phyloP scores from a whole-genome alignment of 768 basidiomycete species.

The Rhizopogon rudus region DNA sequence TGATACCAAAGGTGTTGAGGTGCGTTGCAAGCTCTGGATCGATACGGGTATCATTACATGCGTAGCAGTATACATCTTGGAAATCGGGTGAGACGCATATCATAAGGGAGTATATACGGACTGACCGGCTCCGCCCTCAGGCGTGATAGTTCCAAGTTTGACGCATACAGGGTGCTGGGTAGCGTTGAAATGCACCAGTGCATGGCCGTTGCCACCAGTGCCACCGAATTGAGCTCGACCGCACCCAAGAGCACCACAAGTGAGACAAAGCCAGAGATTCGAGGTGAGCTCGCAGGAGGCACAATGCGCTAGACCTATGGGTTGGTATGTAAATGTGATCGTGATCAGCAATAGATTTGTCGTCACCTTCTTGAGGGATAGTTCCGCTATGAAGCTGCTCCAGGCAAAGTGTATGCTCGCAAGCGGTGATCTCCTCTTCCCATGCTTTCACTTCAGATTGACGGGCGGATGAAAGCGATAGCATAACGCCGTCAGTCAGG shows the following conservation, averaged over 20 bases:
- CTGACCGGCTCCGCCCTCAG: slow-evolving; percentile 86
- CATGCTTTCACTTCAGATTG: slow-evolving; percentile 95
- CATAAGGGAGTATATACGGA: neutral
- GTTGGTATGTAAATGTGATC: neutral
- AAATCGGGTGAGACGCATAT: neutral
- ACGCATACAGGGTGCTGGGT: slow-evolving; percentile 80
- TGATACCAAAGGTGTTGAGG: slow-evolving; percentile 81
- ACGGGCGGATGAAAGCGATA: slow-evolving; percentile 81
- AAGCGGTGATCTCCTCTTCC: slow-evolving; percentile 90
- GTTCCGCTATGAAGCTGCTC: slow-evolving; percentile 34
- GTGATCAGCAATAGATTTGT: neutral
- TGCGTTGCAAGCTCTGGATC: slow-evolving; percentile 75
- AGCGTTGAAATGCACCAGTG: slow-evolving; percentile 67
- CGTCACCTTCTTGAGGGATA: slow-evolving; percentile 23
- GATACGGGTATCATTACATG: slow-evolving; percentile 76
- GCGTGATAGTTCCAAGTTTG: slow-evolving; percentile 94
- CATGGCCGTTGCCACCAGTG: slow-evolving; percentile 84
- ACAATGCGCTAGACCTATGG: slow-evolving; percentile 75
- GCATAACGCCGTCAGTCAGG: slow-evolving; percentile 66
- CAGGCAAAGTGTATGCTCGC: slow-evolving; percentile 71
- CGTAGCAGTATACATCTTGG: slow-evolving; percentile 89
- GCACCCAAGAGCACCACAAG: slow-evolving; percentile 87
- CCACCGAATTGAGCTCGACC: slow-evolving; percentile 85
- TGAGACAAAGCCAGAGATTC: slow-evolving; percentile 94
- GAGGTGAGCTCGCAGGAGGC: slow-evolving; percentile 77